Conservation (phyloP, 1,139 yeast genomes). For the Pichia sp. region DNA sequence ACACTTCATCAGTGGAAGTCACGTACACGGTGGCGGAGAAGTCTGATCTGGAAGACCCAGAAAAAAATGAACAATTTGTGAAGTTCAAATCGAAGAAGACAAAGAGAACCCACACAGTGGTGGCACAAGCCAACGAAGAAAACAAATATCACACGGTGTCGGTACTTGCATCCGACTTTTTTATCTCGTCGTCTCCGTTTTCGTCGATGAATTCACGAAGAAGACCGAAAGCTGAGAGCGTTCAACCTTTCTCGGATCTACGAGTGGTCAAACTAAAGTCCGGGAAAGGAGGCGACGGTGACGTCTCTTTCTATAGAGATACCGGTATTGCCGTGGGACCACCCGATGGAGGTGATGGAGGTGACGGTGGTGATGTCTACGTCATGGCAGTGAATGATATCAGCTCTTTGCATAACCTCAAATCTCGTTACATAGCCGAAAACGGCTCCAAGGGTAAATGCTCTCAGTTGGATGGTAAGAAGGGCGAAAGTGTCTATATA, state of each 20-base stretch:
- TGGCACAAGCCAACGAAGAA: conserved; percentile 14
- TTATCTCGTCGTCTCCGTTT: conserved; percentile 38
- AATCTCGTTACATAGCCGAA: conserved; percentile 63
- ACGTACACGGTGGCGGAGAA: conserved; percentile 21
- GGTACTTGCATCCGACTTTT: conserved; percentile 37
- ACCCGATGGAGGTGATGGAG: conserved; percentile 98
- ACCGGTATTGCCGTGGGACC: conserved; percentile 86
- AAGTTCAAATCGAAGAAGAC: conserved; percentile 16
- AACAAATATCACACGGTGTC: conserved; percentile 30
- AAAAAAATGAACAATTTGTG: conserved; percentile 16
- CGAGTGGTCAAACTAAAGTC: conserved; percentile 62
- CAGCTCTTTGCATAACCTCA: conserved; percentile 65
- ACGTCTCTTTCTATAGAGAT: conserved; percentile 79
- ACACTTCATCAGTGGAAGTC: conserved; percentile 7
- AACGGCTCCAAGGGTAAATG: conserved; percentile 70
- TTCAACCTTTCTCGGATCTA: conserved; percentile 51
- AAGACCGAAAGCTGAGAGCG: conserved; percentile 37
- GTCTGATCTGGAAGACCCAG: conserved; percentile 22
- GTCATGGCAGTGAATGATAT: conserved; percentile 72
- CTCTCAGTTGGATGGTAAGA: conserved; percentile 76
- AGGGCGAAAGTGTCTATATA: conserved; percentile 72
- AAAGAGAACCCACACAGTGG: conserved; percentile 15
- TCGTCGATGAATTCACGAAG: conserved; percentile 33
- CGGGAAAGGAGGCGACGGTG: conserved; percentile 89
- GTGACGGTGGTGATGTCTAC: conserved; percentile 83